Percentiles rank a stretch among this genome's conserved stretches.
Conservation (phyloP, 2,329 filamentous ascomycete genomes). For the Mycogone perniciosa region DNA sequence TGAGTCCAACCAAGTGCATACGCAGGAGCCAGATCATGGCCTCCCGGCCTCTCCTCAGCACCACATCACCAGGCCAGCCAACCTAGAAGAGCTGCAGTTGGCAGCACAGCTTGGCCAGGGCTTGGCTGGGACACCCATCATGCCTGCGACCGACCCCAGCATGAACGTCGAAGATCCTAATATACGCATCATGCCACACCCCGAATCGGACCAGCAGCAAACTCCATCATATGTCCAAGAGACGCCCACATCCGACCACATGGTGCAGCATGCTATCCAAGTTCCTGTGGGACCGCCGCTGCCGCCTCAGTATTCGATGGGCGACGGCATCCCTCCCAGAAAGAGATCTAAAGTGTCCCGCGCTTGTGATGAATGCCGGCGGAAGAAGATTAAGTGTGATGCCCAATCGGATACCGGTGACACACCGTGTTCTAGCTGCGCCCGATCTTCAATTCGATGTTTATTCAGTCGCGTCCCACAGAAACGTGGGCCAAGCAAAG, state of each 20-base stretch:
- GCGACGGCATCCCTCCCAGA: conserved; percentile 58
- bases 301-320: conserved; percentile 34
- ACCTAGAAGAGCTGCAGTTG: conserved; percentile 51
- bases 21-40: conserved; percentile 25
- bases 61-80: conserved; percentile 37
- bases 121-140: conserved; percentile 41
- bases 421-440: conserved; percentile 74
- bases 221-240: conserved; percentile 33
- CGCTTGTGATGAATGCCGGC: conserved; percentile 81
- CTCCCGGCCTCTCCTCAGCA: conserved; percentile 34
- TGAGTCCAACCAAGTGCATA: conserved; percentile 23
- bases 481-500: conserved; percentile 85
- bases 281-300: conserved; percentile 32
- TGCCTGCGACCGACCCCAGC: conserved; percentile 41
- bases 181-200: conserved; percentile 40
- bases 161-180: conserved; percentile 38
- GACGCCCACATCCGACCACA: conserved; percentile 28
- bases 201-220: conserved; percentile 32
- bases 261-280: conserved; percentile 31
- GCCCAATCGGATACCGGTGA: conserved; percentile 67
- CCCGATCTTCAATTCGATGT: conserved; percentile 67
- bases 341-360: conserved; percentile 83
- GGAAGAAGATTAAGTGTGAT: conserved; percentile 88
- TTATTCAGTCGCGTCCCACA: conserved; percentile 82
- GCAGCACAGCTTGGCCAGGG: conserved; percentile 53